A percentile compares a stretch with the other conserved stretches of the same genome.
Conservation (phyloP, 176 grass and related monocot species). For the Tuctoria greenei region DNA sequence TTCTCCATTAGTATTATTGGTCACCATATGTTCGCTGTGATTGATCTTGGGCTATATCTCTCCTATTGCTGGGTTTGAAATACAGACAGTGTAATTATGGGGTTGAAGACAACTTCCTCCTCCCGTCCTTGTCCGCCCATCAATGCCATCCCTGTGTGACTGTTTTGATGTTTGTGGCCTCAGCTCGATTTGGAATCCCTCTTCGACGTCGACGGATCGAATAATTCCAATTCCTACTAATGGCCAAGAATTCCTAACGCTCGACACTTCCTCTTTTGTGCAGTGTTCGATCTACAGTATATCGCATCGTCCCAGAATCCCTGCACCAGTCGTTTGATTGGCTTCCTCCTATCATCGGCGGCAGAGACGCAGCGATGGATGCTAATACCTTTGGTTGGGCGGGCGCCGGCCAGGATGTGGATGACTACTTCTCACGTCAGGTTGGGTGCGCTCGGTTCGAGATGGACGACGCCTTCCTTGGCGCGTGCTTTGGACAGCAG, state of each 20-base stretch:
- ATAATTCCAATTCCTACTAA: neutral
- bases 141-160: slow-evolving; percentile 40
- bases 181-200: slow-evolving; percentile 29
- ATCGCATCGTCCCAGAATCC: slow-evolving; percentile 40
- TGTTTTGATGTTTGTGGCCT: neutral
- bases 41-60: neutral
- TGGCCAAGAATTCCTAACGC: slow-evolving; percentile 17
- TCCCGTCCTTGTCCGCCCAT: slow-evolving; percentile 41
- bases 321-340: slow-evolving; percentile 6
- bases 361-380: slow-evolving; percentile 33
- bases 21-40: neutral
- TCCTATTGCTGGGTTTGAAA: neutral
- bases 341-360: neutral
- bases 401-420: slow-evolving; percentile 34
- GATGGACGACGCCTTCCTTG: slow-evolving; percentile 47
- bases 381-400: slow-evolving; percentile 41
- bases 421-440: slow-evolving; percentile 39
- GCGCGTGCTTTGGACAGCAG: slow-evolving; percentile 29
- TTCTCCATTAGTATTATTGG: neutral
- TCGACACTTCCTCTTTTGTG: slow-evolving; percentile 1
- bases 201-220: slow-evolving; percentile 10
- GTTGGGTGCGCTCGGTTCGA: slow-evolving; percentile 32
- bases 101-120: slow-evolving; percentile 27
- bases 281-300: slow-evolving; percentile 5
- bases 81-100: slow-evolving; percentile 26